Percentiles rank a stretch among this genome's conserved stretches.
These are phyloP conservation scores for Penicillium egyptiacum DNA, from an alignment of 495 filamentous ascomycete species.

Conservation along the genomic window DNA sequence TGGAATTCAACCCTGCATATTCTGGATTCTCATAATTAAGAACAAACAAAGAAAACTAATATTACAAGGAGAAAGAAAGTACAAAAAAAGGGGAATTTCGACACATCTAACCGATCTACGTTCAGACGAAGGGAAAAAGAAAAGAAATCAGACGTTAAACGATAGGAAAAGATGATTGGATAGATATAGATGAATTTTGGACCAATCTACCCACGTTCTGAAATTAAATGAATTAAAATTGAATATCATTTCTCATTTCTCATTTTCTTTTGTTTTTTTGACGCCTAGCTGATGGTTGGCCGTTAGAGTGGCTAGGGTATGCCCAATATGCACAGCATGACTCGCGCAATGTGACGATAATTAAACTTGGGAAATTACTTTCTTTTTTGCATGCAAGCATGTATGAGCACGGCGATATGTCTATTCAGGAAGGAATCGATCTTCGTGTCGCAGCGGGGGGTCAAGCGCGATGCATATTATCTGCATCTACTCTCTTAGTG, in stretches of 20 bases:
- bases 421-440: constrained; percentile 11
- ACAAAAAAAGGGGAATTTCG: neutral
- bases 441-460: constrained; percentile 1
- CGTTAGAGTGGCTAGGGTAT: constrained; percentile 17
- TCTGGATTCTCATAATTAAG: neutral
- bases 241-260: neutral
- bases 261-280: neutral
- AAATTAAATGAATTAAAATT: neutral
- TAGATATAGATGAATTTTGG: neutral
- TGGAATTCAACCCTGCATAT: constrained; percentile 11
- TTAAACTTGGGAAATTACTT: neutral
- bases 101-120: constrained; percentile 10
- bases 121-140: constrained; percentile 5
- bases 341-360: constrained; percentile 25
- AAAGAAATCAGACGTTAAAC: constrained; percentile 3
- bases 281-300: constrained; percentile 12
- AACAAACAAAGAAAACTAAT: constrained; percentile 3
- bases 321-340: constrained; percentile 30
- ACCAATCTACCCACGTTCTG: constrained; percentile 9
- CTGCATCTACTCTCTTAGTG: neutral
- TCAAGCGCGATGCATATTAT: neutral
- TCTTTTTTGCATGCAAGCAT: neutral
- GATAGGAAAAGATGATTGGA: neutral
- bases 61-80: constrained; percentile 6
- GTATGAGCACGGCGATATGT: neutral